Evolutionary conservation across 192 early-diverging fungal genomes (phyloP), one percentile per base, ranked within the genome.

Genomic region (Glomus cerebriforme): DNA sequence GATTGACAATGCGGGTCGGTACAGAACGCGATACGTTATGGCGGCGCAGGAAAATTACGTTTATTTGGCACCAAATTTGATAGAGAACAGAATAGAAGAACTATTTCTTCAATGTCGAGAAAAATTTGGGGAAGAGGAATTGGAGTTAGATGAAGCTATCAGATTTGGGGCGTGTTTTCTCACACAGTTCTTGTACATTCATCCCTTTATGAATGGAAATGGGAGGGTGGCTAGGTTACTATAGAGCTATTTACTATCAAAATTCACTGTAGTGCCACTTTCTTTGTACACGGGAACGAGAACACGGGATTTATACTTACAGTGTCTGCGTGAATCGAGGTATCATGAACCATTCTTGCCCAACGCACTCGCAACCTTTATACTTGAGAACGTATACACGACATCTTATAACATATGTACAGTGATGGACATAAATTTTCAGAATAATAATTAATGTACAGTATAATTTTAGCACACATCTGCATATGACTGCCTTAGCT

Each of bases 1-100:
- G 22, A 75, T 75, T 62, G 59, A 26, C 24, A 62, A 75, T n/a
- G 73, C 32, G 4, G 73, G 73, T 34, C 73, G 43, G 59, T 75
- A 75, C 34, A 75, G 73, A 75, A 75, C 59, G 73, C 13, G 22
- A 75, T 22, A 59, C 26, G 73, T 75, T 75, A 75, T 75, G 73
- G 58, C 58, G 7, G 59, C 31, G 34, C 73, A 75, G 32, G 58
- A 75, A 29, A 75, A 75, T 54, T 75, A 35, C 29, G 73, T 75
- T 59, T 75, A 75, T 75, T n/a, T 75, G 13, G 73, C 73, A 75
- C 73, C 73, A 54, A 54, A 75, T 75, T 75, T 75, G 58, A 75
- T 75, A 24, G 32, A 75, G 47, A 47, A 60, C 31, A 75, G 29
- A 75, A 75, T 75, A 27, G 39, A 75, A n/a, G 73, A 60, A 47